These are phyloP conservation scores for Crucihimalaya himalaica DNA, from an alignment of 345 rosid genomes.

Conservation along the genomic window DNA sequence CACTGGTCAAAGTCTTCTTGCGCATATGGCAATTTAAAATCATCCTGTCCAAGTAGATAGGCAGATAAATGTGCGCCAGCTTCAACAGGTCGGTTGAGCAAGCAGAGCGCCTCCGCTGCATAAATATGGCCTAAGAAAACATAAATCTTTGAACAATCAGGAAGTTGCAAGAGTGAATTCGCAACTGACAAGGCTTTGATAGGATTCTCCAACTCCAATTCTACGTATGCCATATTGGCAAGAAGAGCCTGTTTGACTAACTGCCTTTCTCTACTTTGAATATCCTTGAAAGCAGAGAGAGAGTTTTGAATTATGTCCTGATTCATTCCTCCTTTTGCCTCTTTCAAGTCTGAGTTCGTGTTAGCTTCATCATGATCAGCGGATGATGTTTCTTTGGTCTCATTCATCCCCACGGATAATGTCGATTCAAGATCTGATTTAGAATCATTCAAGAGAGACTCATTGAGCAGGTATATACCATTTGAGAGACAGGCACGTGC, in stretches of 20 bases:
- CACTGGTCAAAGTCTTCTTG: conserved; percentile 72
- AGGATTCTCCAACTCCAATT: conserved; percentile 88
- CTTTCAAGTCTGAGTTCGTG: conserved; percentile 75
- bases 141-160: conserved; percentile 71
- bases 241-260: conserved; percentile 74
- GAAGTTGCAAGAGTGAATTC: conserved; percentile 68
- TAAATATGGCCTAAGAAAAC: conserved; percentile 75
- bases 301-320: conserved; percentile 69
- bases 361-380: conserved; percentile 54
- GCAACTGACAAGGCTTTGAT: conserved; percentile 68
- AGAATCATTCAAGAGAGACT: conserved; percentile 44
- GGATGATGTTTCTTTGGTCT: conserved; percentile 44
- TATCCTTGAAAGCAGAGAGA: conserved; percentile 57
- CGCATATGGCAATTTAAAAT: conserved; percentile 65
- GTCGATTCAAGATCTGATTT: conserved; percentile 46
- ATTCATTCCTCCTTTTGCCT: conserved; percentile 67
- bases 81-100: conserved; percentile 73
- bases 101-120: conserved; percentile 95
- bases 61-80: conserved; percentile 75
- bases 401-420: conserved; percentile 51
- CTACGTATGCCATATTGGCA: conserved; percentile 80
- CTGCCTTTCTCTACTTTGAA: conserved; percentile 52
- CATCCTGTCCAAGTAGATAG: conserved; percentile 62
- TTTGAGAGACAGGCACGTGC: conserved; percentile 84
- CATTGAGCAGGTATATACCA: conserved; percentile 70